These are phyloP conservation scores for Ophiostoma piceae DNA, from an alignment of 2,329 filamentous ascomycete species.

Conservation along the genomic window DNA sequence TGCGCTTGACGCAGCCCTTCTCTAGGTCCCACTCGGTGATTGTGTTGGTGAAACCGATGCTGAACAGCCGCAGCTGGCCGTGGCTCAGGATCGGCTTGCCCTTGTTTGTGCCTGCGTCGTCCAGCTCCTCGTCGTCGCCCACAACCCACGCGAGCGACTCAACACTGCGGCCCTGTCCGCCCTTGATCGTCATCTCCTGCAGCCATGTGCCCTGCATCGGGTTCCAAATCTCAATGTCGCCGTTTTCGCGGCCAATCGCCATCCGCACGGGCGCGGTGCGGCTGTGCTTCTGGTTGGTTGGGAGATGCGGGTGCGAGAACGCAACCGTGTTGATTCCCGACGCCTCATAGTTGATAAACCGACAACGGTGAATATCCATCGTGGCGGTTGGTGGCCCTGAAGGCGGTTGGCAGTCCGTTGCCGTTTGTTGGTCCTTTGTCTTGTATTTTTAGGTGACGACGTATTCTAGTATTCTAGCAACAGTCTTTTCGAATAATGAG, in stretches of 20 bases:
- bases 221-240: slow-evolving; percentile 98
- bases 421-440: background rate
- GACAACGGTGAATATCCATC: slow-evolving; percentile 96
- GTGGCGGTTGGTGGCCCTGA: slow-evolving; percentile 1
- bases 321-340: slow-evolving; percentile 91
- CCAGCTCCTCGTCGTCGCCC: slow-evolving; percentile 67
- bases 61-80: slow-evolving; percentile 82
- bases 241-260: slow-evolving; percentile 86
- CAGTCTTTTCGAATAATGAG: background rate
- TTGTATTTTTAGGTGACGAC: background rate
- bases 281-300: slow-evolving; percentile 42
- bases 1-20: slow-evolving; percentile 68
- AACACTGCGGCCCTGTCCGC: slow-evolving; percentile 78
- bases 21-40: slow-evolving; percentile 94
- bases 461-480: background rate
- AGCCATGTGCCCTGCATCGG: slow-evolving; percentile 76
- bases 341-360: slow-evolving; percentile 88
- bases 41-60: slow-evolving; percentile 86
- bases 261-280: slow-evolving; percentile 63
- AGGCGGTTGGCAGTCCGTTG: background rate
- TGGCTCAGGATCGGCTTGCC: slow-evolving; percentile 52
- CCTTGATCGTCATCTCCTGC: slow-evolving; percentile 80
- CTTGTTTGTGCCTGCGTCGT: slow-evolving; percentile 46
- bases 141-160: slow-evolving; percentile 90
- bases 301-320: slow-evolving; percentile 69